Conservation (phyloP, 2,329 filamentous ascomycete genomes). For the Elsinoe australis region DNA sequence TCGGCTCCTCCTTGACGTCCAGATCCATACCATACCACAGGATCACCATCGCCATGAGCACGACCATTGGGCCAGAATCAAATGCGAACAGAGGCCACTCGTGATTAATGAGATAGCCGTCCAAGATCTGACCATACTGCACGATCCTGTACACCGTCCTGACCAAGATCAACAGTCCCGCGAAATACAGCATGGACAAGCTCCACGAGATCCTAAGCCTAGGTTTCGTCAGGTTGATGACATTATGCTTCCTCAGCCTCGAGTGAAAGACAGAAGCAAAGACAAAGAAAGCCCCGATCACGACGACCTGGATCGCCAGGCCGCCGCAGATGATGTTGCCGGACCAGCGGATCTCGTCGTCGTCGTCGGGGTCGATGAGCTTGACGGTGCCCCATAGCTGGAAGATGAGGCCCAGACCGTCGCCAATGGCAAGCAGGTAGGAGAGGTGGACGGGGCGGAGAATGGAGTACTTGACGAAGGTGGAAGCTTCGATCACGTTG, state of each 20-base stretch:
- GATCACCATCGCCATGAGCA: neutral
- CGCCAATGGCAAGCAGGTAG: slow-evolving; percentile 46
- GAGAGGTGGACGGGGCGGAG: slow-evolving; percentile 43
- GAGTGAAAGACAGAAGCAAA: slow-evolving; percentile 44
- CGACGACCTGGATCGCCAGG: slow-evolving; percentile 49
- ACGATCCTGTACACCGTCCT: slow-evolving; percentile 41
- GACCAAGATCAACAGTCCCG: slow-evolving; percentile 37
- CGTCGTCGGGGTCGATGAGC: slow-evolving; percentile 8
- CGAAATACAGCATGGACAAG: slow-evolving; percentile 34
- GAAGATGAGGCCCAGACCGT: slow-evolving; percentile 3
- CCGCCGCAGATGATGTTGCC: slow-evolving; percentile 50
- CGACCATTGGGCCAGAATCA: slow-evolving; percentile 35
- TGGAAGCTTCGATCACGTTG: slow-evolving; percentile 37
- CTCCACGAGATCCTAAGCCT: neutral
- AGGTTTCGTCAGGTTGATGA: slow-evolving; percentile 2
- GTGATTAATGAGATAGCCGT: slow-evolving; percentile 35
- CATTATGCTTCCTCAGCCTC: slow-evolving; percentile 29
- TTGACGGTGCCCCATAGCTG: slow-evolving; percentile 12
- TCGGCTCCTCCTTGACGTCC: neutral
- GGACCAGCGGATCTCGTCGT: slow-evolving; percentile 30
- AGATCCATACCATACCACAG: slow-evolving; percentile 6
- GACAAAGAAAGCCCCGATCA: slow-evolving; percentile 50
- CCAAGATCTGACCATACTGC: slow-evolving; percentile 40
- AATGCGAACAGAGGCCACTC: slow-evolving; percentile 41
- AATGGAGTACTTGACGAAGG: slow-evolving; percentile 38